Percentiles rank a stretch among this genome's conserved stretches.
Conservation (phyloP, 164 flowering plant genomes). For the Vitis rupestris region DNA sequence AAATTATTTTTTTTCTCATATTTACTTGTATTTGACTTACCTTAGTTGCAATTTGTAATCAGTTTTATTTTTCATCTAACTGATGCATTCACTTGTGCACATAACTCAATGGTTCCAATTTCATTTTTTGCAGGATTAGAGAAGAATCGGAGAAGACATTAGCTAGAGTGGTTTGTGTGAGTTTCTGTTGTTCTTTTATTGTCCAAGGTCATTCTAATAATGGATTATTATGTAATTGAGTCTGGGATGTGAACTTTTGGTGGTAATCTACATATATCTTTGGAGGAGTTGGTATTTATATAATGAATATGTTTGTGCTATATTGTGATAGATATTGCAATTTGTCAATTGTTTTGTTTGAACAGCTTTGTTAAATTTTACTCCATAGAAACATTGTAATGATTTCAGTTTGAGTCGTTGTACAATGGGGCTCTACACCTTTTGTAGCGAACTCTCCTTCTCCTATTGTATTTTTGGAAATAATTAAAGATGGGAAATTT, state of each 20-base stretch:
- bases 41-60: too few species aligned
- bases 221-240: background rate
- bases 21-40: too few species aligned
- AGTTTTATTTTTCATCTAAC: background rate
- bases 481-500: too few species aligned
- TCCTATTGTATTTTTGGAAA: too few species aligned
- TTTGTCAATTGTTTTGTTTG: too few species aligned
- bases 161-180: background rate
- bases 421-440: too few species aligned
- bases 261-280: background rate
- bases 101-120: background rate
- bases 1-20: too few species aligned
- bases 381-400: too few species aligned
- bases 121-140: constrained; percentile 3
- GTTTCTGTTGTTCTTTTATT: background rate
- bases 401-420: too few species aligned
- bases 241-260: background rate
- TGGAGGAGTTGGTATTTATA: background rate
- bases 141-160: background rate
- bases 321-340: background rate
- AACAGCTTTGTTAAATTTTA: too few species aligned
- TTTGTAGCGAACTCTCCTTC: too few species aligned
- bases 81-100: background rate
- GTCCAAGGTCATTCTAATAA: background rate
- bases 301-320: background rate